Conservation (phyloP, 495 filamentous ascomycete genomes). For the Podospora australis region DNA sequence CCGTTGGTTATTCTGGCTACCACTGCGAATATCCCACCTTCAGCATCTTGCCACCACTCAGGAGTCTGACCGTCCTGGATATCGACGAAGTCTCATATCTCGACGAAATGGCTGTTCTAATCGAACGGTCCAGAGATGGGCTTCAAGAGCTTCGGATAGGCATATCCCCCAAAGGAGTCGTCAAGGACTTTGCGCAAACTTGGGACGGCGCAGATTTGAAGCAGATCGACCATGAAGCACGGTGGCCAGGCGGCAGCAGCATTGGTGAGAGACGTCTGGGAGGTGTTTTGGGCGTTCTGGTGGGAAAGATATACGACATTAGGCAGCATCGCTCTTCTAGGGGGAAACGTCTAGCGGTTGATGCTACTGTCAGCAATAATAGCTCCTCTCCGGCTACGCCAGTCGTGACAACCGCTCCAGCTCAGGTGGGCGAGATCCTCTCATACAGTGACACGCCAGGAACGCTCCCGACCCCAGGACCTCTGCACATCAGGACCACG, state of each 20-base stretch:
- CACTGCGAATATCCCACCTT: conserved; percentile 78
- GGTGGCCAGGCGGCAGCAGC: conserved; percentile 45
- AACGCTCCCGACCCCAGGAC: background rate
- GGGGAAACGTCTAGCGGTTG: background rate
- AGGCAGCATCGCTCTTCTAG: conserved; percentile 19
- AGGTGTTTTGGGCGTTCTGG: conserved; percentile 68
- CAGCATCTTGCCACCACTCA: conserved; percentile 74
- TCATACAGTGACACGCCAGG: background rate
- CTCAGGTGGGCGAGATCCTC: too few species aligned
- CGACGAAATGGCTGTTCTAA: conserved; percentile 79
- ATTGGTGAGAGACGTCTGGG: conserved; percentile 49
- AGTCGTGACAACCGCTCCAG: background rate
- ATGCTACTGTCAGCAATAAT: background rate
- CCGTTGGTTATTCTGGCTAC: conserved; percentile 34
- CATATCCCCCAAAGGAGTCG: conserved; percentile 55
- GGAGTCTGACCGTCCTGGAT: conserved; percentile 75
- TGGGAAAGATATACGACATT: conserved; percentile 60
- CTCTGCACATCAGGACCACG: background rate
- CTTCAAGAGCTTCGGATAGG: conserved; percentile 76
- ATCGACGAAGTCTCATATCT: conserved; percentile 85
- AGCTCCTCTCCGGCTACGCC: background rate
- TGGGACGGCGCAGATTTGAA: conserved; percentile 53
- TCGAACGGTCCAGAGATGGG: conserved; percentile 61
- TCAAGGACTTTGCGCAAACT: conserved; percentile 52
- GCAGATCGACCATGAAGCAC: conserved; percentile 51